Base-by-base conservation (phyloP, 345 rosid species). In the Gossypium arboreum region DNA sequence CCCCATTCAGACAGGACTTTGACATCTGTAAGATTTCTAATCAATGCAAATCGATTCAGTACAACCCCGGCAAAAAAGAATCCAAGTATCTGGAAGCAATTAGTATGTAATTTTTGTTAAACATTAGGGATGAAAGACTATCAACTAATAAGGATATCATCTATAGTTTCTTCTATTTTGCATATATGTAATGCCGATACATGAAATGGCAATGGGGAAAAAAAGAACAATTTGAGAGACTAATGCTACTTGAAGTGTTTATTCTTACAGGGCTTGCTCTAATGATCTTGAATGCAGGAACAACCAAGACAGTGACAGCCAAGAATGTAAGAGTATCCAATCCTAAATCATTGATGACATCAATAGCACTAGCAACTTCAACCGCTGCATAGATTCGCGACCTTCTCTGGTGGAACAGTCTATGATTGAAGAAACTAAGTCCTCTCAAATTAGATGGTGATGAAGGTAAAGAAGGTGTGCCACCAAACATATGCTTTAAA, bases 1-100 rank as follows among this genome's bases (percentile, higher is more conserved):
- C 98, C 98, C 98, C 98, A 94, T 73, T 94, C 98, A 12, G 98
- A 94, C 41, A 94, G 90, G 65, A 92, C 87, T 84, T 94, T 94
- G 78, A 94, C 94, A 85, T 94, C 98, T 25, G 92, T 88, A 50
- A 94, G 87, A 81, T 94, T 92, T 81, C 98, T 85, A 75, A 94
- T 94, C 70, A 92, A 68, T 64, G 94, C 97, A 88, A 94, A 86
- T 65, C 92, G 98, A 82, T 92, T 94, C 68, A 94, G 94, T 43
- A 94, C 91, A 76, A 94, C 73, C 61, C 98, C 97, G 56, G 98
- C 97, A 85, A 91, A 94, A 85, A 94, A 94, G 92, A 94, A 94
- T 73, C 98, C 98, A 76, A 94, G 98, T 75, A 94, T 91, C 98
- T 94, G 90, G 72, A 77, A 66, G 72, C 83, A 82, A 76, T 6